Conservation (phyloP, 768 basidiomycete species). For the Nidularia pulvinata region DNA sequence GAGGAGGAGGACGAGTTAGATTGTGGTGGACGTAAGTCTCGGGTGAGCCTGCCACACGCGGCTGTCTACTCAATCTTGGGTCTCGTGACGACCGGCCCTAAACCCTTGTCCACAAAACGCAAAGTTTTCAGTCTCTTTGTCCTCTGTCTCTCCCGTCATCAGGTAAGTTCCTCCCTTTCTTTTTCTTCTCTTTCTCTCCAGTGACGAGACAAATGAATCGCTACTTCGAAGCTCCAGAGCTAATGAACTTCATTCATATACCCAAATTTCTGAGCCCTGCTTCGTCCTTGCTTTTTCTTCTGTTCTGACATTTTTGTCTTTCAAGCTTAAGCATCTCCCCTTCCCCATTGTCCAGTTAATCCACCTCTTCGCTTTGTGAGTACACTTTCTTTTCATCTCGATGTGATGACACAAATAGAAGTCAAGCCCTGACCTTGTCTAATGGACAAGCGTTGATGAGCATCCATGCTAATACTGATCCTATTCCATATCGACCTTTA, state of each 20-base stretch:
- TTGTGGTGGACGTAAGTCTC: neutral
- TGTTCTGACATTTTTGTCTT: too few relatives aligned
- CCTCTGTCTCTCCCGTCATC: slow-evolving; percentile 6
- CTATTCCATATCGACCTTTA: slow-evolving; percentile 6
- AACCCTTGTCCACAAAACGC: slow-evolving; percentile 13
- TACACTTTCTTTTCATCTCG: neutral
- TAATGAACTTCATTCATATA: slow-evolving; percentile 74
- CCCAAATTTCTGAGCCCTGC: slow-evolving; percentile 88
- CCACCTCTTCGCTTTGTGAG: slow-evolving; percentile 8
- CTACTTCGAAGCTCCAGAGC: slow-evolving; percentile 79
- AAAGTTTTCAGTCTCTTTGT: slow-evolving; percentile 11
- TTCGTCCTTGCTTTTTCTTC: slow-evolving; percentile 4
- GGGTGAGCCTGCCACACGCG: neutral
- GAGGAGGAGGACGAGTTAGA: neutral
- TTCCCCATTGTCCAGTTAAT: too few relatives aligned
- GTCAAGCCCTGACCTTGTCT: slow-evolving; percentile 89
- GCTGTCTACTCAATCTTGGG: slow-evolving; percentile 4
- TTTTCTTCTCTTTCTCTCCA: slow-evolving; percentile 14
- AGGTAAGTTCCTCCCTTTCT: slow-evolving; percentile 24
- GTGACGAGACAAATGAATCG: slow-evolving; percentile 83
- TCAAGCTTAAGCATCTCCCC: too few relatives aligned
- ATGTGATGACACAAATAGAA: slow-evolving; percentile 79
- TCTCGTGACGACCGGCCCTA: slow-evolving; percentile 30
- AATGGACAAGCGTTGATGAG: slow-evolving; percentile 74
- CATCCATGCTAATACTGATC: slow-evolving; percentile 91